These are phyloP conservation scores for Pestalotiopsis sp. DNA, from an alignment of 2,329 filamentous ascomycete genomes.

Conservation along the genomic window DNA sequence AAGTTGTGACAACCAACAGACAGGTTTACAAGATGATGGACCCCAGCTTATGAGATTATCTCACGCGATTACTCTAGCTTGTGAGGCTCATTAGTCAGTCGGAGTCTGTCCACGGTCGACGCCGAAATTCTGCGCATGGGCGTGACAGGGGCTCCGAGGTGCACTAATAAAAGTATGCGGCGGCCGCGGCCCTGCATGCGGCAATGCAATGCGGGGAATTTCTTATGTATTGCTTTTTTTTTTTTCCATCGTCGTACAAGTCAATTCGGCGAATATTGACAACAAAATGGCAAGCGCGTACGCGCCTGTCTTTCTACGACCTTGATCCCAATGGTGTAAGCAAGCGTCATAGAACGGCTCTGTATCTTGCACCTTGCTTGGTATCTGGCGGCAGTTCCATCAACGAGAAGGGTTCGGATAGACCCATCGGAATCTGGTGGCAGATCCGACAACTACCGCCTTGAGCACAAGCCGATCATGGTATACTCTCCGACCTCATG, in stretches of 20 bases:
- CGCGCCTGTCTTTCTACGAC: too few species aligned
- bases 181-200: conserved; percentile 5
- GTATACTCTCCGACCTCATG: background rate
- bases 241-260: background rate
- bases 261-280: background rate
- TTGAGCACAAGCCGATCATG: background rate
- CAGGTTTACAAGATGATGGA: background rate
- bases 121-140: background rate
- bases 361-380: background rate
- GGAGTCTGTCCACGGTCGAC: background rate
- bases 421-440: conserved; percentile 4
- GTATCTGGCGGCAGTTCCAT: too few species aligned
- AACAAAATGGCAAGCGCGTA: too few species aligned
- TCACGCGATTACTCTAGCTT: conserved; percentile 13
- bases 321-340: background rate
- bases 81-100: conserved; percentile 12
- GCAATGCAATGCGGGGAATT: conserved; percentile 8
- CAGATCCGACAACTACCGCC: conserved; percentile 1
- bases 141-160: background rate
- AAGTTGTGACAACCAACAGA: background rate
- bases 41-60: conserved; percentile 2
- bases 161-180: background rate
- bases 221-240: background rate
- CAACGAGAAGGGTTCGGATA: background rate
- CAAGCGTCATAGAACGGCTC: background rate